phyloP scores from a whole-genome alignment of 139 green algal species.

The Tetradesmus obliquus region DNA sequence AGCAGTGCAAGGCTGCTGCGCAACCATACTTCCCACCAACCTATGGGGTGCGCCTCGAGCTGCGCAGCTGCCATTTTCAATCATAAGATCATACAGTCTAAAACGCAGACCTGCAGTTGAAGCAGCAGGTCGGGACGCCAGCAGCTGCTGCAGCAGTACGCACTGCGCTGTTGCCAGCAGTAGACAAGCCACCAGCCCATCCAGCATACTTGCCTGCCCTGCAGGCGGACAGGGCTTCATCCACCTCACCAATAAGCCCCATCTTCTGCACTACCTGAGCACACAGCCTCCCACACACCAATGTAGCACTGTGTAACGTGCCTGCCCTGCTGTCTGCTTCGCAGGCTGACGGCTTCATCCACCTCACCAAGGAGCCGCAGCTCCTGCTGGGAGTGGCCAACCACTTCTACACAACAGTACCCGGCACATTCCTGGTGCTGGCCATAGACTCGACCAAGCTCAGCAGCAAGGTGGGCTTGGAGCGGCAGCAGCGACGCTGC shows the following conservation, averaged over 20 bases:
- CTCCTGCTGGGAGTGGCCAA: conserved; percentile 77
- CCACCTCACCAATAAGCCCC: background rate
- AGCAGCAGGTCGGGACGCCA: too few relatives aligned
- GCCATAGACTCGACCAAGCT: conserved; percentile 53
- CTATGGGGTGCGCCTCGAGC: conserved; percentile 39
- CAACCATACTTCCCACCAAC: conserved; percentile 64
- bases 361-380: conserved; percentile 70
- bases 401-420: conserved; percentile 69
- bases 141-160: too few relatives aligned
- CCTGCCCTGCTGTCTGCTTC: background rate
- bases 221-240: too few relatives aligned
- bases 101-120: too few relatives aligned
- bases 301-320: too few relatives aligned
- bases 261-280: background rate
- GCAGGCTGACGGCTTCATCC: conserved; percentile 76
- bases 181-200: too few relatives aligned
- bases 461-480: conserved; percentile 51
- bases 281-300: too few relatives aligned
- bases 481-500: background rate
- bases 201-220: too few relatives aligned
- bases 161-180: too few relatives aligned
- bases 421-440: conserved; percentile 61
- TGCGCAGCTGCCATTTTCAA: too few relatives aligned
- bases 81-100: too few relatives aligned
- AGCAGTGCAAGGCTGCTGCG: background rate